A percentile compares a stretch with the other conserved stretches of the same genome.
phyloP scores from a whole-genome alignment of 192 early-diverging fungal species.

The Chytriomyces sp. region DNA sequence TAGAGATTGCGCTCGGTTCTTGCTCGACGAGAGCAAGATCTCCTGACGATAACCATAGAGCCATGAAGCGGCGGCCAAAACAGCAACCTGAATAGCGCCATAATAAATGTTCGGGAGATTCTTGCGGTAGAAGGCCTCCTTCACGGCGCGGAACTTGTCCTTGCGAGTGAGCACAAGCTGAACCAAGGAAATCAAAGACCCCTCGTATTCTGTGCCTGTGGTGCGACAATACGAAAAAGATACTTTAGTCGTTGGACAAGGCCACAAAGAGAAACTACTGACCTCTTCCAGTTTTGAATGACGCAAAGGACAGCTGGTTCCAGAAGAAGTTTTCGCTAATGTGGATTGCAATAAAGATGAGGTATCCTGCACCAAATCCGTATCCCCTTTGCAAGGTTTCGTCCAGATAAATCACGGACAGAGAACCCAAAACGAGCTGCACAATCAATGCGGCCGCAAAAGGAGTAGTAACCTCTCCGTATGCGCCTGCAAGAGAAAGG shows the following conservation, averaged over 20 bases:
- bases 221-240: constrained; percentile 1
- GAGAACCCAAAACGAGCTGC: constrained; percentile 83
- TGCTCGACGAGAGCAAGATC: constrained; percentile 84
- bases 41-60: constrained; percentile 93
- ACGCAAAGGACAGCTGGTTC: constrained; percentile 88
- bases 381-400: constrained; percentile 96
- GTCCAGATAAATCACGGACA: constrained; percentile 87
- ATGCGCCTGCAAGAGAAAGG: constrained; percentile 89
- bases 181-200: constrained; percentile 85
- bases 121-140: constrained; percentile 87
- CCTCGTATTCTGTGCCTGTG: constrained; percentile 82
- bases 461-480: constrained; percentile 50
- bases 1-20: constrained; percentile 83
- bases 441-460: constrained; percentile 79
- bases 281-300: constrained; percentile 86
- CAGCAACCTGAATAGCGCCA: constrained; percentile 74
- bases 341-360: constrained; percentile 91
- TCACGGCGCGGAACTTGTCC: constrained; percentile 88
- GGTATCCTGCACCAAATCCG: constrained; percentile 90
- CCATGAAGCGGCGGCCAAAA: constrained; percentile 53
- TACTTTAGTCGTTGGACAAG: constrained; percentile 10
- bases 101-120: constrained; percentile 54
- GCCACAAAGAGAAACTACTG: constrained; percentile 10
- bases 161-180: constrained; percentile 81
- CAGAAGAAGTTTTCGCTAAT: constrained; percentile 93